Conservation (phyloP, 257 asterid species). For the Nicotiana benthamiana region DNA sequence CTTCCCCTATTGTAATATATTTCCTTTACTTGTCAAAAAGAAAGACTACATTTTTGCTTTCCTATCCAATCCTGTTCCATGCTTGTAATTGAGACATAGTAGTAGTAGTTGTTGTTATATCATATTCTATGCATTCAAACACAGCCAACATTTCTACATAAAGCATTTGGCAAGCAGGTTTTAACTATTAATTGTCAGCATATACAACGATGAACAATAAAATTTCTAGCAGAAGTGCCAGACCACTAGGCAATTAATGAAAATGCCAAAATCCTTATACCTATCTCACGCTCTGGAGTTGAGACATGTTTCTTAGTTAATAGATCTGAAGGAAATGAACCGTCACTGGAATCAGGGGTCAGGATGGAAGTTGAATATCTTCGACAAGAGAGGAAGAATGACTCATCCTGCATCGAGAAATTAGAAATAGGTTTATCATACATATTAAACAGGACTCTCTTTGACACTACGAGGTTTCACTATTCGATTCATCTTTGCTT, state of each 20-base stretch:
- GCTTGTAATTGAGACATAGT: neutral
- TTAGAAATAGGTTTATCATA: neutral
- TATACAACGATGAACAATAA: neutral
- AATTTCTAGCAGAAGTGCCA: neutral
- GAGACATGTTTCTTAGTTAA: constrained; percentile 35
- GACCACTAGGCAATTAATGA: neutral
- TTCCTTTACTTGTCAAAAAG: neutral
- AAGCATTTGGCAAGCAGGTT: neutral
- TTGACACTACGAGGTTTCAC: neutral
- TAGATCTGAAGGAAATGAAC: constrained; percentile 47
- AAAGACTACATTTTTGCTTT: neutral
- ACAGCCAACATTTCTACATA: neutral
- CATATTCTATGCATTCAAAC: neutral
- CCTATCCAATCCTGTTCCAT: neutral
- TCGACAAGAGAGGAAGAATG: constrained; percentile 21
- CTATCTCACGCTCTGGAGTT: constrained; percentile 54
- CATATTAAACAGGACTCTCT: constrained; percentile 1
- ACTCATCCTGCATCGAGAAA: constrained; percentile 29
- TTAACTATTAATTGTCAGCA: neutral
- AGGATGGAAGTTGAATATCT: constrained; percentile 46
- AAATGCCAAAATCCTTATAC: constrained; percentile 23
- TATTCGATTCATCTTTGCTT: neutral
- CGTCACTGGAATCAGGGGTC: constrained; percentile 54
- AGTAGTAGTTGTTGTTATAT: neutral
- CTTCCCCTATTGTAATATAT: neutral